Percentiles rank a stretch among this genome's conserved stretches.
phyloP scores from a whole-genome alignment of 495 filamentous ascomycete genomes.

The Penicillium chermesinum region DNA sequence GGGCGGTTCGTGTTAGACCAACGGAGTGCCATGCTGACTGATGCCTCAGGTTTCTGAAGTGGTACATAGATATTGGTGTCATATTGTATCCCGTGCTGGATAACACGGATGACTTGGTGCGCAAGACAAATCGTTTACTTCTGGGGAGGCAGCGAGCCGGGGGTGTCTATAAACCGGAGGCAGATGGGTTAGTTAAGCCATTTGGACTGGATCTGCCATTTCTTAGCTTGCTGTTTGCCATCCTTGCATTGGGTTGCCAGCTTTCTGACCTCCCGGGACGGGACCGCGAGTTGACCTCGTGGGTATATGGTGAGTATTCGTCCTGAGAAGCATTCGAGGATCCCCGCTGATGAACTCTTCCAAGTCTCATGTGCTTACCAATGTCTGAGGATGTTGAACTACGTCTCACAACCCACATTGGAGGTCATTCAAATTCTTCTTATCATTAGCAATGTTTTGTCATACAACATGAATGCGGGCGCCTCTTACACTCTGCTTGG shows the following conservation, averaged over 20 bases:
- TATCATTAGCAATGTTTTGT: conserved; percentile 56
- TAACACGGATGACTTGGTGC: conserved; percentile 62
- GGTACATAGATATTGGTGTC: conserved; percentile 71
- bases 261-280: conserved; percentile 60
- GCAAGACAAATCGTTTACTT: conserved; percentile 60
- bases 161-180: conserved; percentile 37
- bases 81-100: conserved; percentile 76
- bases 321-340: background rate
- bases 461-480: conserved; percentile 61
- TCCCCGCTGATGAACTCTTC: conserved; percentile 11
- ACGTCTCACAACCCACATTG: conserved; percentile 51
- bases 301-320: conserved; percentile 48
- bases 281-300: conserved; percentile 55
- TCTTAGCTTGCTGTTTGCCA: conserved; percentile 59
- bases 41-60: conserved; percentile 55
- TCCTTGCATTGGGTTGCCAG: conserved; percentile 75
- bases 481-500: conserved; percentile 57
- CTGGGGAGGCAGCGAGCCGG: conserved; percentile 53
- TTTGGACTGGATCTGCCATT: conserved; percentile 41
- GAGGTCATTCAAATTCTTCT: conserved; percentile 55
- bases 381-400: conserved; percentile 57
- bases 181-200: conserved; percentile 34
- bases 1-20: background rate
- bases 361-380: conserved; percentile 59
- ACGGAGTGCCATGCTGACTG: conserved; percentile 1